Evolutionary conservation across 768 basidiomycete species (phyloP).

Genomic region (Boletus rex-veris): DNA sequence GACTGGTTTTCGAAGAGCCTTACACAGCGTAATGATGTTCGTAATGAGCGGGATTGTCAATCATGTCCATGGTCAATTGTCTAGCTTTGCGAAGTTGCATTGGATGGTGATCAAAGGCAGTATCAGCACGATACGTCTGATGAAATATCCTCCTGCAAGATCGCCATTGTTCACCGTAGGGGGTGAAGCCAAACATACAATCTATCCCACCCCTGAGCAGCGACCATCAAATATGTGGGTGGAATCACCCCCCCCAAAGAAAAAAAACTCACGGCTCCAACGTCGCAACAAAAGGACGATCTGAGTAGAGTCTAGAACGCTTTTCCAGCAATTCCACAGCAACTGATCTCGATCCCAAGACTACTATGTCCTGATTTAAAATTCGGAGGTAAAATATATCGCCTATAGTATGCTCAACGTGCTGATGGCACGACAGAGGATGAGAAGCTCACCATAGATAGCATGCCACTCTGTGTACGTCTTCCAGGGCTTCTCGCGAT

Average conservation of each 20-base stretch:
- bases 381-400: background rate
- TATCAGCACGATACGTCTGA: background rate
- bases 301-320: background rate
- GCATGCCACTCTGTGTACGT: background rate
- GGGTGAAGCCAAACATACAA: conserved; percentile 2
- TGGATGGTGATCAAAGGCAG: background rate
- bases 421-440: background rate
- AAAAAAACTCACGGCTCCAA: background rate
- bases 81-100: conserved; percentile 1
- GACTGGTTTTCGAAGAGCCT: background rate
- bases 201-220: conserved; percentile 7
- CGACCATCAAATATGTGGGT: background rate
- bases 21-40: background rate
- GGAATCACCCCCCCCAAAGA: no score
- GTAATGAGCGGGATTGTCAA: background rate
- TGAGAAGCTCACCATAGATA: background rate
- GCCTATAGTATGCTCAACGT: background rate
- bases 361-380: background rate
- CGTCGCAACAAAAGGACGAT: background rate
- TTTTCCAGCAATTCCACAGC: background rate
- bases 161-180: conserved; percentile 6
- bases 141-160: conserved; percentile 4
- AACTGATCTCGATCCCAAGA: background rate
- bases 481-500: background rate
- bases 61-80: background rate